phyloP scores from a whole-genome alignment of 208 protist genomes.

The Trypanosoma conorhini region DNA sequence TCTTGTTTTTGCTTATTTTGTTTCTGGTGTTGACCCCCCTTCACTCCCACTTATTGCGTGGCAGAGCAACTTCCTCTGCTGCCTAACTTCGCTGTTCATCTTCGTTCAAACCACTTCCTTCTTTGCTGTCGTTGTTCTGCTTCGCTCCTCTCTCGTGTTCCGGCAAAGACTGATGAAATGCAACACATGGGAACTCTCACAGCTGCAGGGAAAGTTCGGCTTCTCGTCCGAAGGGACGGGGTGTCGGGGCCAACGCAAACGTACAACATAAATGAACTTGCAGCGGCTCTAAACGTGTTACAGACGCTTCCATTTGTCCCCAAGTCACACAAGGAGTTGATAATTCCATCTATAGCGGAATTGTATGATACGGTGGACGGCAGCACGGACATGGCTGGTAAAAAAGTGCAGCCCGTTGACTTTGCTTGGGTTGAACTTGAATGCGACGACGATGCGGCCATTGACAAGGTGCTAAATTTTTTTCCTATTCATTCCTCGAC shows the following conservation, averaged over 20 bases:
- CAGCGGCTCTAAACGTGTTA: slow-evolving; percentile 2
- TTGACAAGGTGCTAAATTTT: slow-evolving; percentile 26
- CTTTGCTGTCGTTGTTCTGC: neutral
- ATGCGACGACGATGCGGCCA: slow-evolving; percentile 11
- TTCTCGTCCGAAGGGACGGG: slow-evolving; percentile 21
- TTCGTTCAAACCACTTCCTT: neutral
- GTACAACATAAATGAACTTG: slow-evolving; percentile 10
- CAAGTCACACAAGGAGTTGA: slow-evolving; percentile 13
- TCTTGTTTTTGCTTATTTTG: slow-evolving; percentile 1
- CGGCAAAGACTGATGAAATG: slow-evolving; percentile 13
- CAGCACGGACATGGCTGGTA: neutral
- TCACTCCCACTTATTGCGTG: neutral
- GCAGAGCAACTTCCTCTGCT: neutral
- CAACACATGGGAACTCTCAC: neutral
- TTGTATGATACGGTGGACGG: slow-evolving; percentile 10
- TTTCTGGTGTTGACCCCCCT: neutral
- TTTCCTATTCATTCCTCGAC: slow-evolving; percentile 33
- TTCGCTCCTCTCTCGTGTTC: neutral
- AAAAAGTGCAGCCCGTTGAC: slow-evolving; percentile 5
- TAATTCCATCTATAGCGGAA: slow-evolving; percentile 27
- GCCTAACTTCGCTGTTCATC: neutral
- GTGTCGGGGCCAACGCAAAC: slow-evolving; percentile 7
- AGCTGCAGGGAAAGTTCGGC: slow-evolving; percentile 5
- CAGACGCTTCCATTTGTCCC: slow-evolving; percentile 19
- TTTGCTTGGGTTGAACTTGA: slow-evolving; percentile 36